phyloP scores from a whole-genome alignment of 768 basidiomycete genomes.

The Trametes gibbosa region DNA sequence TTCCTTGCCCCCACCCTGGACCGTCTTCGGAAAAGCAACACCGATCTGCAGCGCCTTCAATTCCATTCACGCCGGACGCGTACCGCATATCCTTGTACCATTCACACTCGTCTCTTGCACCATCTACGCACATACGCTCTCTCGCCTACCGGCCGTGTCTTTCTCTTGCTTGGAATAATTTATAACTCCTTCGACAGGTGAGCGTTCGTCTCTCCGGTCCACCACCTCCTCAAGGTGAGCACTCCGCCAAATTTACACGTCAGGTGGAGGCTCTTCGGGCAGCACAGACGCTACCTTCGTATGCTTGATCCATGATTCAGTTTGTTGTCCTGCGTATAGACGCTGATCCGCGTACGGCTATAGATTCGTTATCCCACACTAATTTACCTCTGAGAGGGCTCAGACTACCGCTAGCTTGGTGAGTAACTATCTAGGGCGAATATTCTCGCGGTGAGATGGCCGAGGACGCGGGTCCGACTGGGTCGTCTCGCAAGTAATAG shows the following conservation, averaged over 20 bases:
- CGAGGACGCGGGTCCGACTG: too few species aligned
- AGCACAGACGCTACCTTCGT: conserved; percentile 17
- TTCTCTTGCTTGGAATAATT: conserved; percentile 1
- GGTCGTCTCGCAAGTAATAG: too few species aligned
- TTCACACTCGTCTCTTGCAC: not conserved
- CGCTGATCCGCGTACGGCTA: not conserved
- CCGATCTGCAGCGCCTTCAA: conserved; percentile 10
- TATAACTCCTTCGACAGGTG: conserved; percentile 6
- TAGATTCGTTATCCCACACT: not conserved
- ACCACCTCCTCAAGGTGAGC: not conserved
- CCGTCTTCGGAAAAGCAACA: not conserved
- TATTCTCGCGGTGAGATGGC: too few species aligned
- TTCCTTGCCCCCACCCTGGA: not conserved
- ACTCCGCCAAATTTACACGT: conserved; percentile 41
- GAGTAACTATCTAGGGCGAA: too few species aligned
- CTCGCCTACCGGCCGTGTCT: not conserved
- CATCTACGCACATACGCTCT: not conserved
- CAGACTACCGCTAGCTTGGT: too few species aligned
- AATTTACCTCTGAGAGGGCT: too few species aligned
- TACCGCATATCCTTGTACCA: not conserved
- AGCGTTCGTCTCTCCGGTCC: not conserved
- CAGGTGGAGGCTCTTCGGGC: conserved; percentile 37
- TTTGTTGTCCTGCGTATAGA: not conserved
- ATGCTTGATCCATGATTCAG: conserved; percentile 11
- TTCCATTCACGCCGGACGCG: not conserved